Percentiles rank a stretch among this genome's conserved stretches.
These are phyloP conservation scores for Venturia carpophila DNA, from an alignment of 2,329 filamentous ascomycete genomes.

Conservation along the genomic window DNA sequence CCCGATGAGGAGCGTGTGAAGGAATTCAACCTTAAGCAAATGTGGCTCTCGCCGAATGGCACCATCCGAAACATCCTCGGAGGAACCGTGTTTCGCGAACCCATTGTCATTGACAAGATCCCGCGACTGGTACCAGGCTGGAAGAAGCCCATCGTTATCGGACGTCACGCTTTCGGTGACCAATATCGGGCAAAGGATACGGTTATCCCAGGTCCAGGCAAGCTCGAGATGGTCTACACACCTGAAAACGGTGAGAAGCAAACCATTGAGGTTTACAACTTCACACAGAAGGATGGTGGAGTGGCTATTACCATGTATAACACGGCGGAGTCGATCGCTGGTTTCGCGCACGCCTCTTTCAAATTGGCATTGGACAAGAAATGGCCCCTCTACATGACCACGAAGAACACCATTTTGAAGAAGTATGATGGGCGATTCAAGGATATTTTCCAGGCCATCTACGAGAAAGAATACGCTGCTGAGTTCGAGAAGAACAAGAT, in stretches of 20 bases:
- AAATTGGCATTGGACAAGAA: conserved; percentile 84
- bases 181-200: conserved; percentile 96
- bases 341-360: conserved; percentile 94
- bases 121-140: conserved; percentile 92
- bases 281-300: conserved; percentile 68
- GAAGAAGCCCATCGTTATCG: conserved; percentile 99
- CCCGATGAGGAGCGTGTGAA: conserved; percentile 93
- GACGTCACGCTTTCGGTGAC: conserved; percentile 95
- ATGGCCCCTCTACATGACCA: conserved; percentile 98
- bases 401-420: conserved; percentile 99
- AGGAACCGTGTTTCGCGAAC: conserved; percentile 97
- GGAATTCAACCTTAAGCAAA: conserved; percentile 98
- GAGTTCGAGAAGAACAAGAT: conserved; percentile 86
- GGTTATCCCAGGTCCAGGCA: conserved; percentile 75
- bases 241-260: conserved; percentile 66
- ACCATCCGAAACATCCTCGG: conserved; percentile 67
- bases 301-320: conserved; percentile 97
- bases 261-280: conserved; percentile 84
- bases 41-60: conserved; percentile 98
- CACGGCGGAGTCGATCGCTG: conserved; percentile 88
- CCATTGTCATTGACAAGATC: conserved; percentile 90
- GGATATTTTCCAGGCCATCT: conserved; percentile 98
- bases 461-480: conserved; percentile 76
- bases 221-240: conserved; percentile 90
- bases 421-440: conserved; percentile 98